phyloP scores from a whole-genome alignment of 1,284 basidiomycete species.

The Vanrija humicola region DNA sequence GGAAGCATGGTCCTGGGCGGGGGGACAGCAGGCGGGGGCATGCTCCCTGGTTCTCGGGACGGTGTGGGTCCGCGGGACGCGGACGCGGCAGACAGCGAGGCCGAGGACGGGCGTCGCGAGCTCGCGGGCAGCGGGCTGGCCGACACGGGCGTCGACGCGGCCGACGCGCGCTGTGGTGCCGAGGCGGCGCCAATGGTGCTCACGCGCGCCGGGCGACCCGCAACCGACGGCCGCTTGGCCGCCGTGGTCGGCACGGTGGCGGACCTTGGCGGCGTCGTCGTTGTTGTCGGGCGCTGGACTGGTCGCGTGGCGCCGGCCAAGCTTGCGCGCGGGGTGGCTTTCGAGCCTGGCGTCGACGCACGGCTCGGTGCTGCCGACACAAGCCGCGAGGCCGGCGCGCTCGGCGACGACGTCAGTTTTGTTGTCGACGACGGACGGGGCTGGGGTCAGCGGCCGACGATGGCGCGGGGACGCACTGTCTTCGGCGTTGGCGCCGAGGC shows the following conservation, averaged over 20 bases:
- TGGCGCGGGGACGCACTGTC: too few relatives aligned
- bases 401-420: neutral
- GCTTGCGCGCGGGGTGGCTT: neutral
- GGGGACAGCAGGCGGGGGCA: neutral
- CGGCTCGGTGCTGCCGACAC: neutral
- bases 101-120: neutral
- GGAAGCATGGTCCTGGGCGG: neutral
- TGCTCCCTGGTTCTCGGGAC: neutral
- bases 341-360: neutral
- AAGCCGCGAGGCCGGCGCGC: neutral
- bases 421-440: neutral
- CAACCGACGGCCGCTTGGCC: neutral
- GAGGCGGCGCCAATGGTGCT: neutral
- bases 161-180: neutral
- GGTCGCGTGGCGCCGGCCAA: neutral
- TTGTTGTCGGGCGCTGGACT: neutral
- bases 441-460: neutral
- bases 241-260: neutral
- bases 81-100: neutral
- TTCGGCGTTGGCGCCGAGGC: neutral
- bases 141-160: neutral
- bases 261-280: neutral
- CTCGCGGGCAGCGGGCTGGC: neutral
- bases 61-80: neutral
- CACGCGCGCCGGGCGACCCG: neutral